Base-by-base conservation (phyloP, 768 basidiomycete genomes). In the Phylloporus sp. region DNA sequence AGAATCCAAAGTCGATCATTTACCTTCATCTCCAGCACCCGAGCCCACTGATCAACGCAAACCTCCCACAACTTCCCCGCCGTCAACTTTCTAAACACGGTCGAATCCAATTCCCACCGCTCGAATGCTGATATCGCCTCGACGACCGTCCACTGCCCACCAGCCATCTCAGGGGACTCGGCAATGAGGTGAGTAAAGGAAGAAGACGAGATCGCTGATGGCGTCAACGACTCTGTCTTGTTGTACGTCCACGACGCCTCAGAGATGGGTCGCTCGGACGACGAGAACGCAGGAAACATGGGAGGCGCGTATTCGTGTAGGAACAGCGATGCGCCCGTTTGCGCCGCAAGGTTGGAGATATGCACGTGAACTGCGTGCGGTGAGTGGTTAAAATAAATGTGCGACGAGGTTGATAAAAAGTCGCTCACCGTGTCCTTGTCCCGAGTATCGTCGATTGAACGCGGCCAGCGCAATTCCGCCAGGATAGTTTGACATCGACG, bases 241-340 rank as follows among this genome's bases (percentile, higher is more conserved):
- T 90, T 79, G 68, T 93, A 95, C 29, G 67, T 71, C 84, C 88
- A 90, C 24, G 57, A 44, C 10, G 39, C 33, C 0, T 21, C 29
- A 11, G 51, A 36, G 27, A 42, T 42, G 39, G 49, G 38, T 20
- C 58, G 41, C 31, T 54, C 28, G 33, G 46, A 32, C 44, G 53
- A 39, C 40, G 26, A 28, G 38, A 53, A 42, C 40, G 56, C 43
- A 15, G 48, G 38, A 36, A 48, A 9, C 34, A 42, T 70, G 61
- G 90, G 86, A 1, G 76, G 73, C 0, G 82, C 66, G 44, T 84
- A 71, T 18, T 78, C 73, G 32, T 90, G 87, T 18, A 82, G 79
- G 73, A 97, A 96, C 43, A 93, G 80, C 0, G 90, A 86, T 3
- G 90, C 88, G 3, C 96, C 95, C 0, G 86, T 91, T 65, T 95